Conservation (phyloP, 345 rosid species). For the Dimocarpus longan region DNA sequence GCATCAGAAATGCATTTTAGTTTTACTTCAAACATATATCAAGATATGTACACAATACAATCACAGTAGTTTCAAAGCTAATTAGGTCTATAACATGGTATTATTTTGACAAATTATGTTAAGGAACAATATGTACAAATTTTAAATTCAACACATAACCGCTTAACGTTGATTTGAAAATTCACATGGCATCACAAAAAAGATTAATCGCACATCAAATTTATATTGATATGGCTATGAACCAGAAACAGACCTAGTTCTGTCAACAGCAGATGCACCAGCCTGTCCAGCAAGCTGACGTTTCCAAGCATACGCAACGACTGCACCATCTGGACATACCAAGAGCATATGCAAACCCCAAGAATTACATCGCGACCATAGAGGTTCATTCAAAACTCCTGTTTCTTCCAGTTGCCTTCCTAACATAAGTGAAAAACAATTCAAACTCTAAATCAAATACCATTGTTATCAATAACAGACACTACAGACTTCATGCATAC, state of each 20-base stretch:
- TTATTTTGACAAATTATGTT: not conserved
- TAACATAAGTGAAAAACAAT: conserved; percentile 29
- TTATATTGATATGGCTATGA: not conserved
- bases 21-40: not conserved
- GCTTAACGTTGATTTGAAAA: not conserved
- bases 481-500: conserved; percentile 28
- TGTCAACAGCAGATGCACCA: conserved; percentile 98
- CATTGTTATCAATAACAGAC: not conserved
- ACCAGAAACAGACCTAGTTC: conserved; percentile 60
- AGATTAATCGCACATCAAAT: not conserved
- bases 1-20: not conserved
- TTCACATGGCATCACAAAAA: not conserved
- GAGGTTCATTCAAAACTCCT: conserved; percentile 80
- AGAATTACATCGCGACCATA: conserved; percentile 71
- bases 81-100: too few relatives aligned
- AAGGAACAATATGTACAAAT: not conserved
- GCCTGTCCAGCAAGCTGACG: conserved; percentile 99
- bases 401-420: conserved; percentile 90
- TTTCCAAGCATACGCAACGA: conserved; percentile 98
- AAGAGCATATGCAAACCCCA: conserved; percentile 97
- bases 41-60: not conserved
- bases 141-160: not conserved
- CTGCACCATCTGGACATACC: conserved; percentile 97
- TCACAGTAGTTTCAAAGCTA: too few relatives aligned
- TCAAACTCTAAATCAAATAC: not conserved